Base-by-base conservation (phyloP, 208 protist species). In the Acanthamoeba castellanii region DNA sequence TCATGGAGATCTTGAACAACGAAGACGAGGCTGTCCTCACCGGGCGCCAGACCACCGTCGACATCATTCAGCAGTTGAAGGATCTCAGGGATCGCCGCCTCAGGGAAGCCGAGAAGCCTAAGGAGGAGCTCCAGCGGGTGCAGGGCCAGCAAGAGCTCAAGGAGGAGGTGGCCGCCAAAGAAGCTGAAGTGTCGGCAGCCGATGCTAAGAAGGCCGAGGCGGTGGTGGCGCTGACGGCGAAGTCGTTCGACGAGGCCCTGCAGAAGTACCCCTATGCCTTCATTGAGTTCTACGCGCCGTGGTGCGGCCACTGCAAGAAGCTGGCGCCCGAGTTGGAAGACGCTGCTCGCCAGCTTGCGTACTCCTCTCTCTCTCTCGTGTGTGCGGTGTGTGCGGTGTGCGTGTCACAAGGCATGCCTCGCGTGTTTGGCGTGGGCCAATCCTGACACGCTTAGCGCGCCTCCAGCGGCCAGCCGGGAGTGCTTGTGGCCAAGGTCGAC, bases 261-360 rank as follows among this genome's bases (percentile, higher is more conserved):
- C 18, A 66, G 27, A 11, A 34, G n/a, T 30, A 37, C 37, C 32
- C 47, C 52, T 90, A 55, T 22, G 59, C 95, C 45, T 34, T 95
- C 42, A 88, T 94, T 16, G 89, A 95, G 94, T 95, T 95, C 94
- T 94, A 64, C 52, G 94, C 94, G 6, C 94, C 94, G 55, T 95
- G 94, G 94, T 95, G 94, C 89, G 94, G 94, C n/a, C 88, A 95
- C 89, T 95, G 94, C 94, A 94, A 94, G 87, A 52, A 68, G 42
- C 94, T 95, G 25, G 88, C 47, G 13, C 94, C 94, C 47, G 57
- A 85, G 37, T 95, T 59, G 27, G 87, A 95, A 34, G 76, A n/a
- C 37, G 81, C 84, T 25, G 93, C 93, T 27, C 82, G 32, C 3
- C 50, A 47, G 42, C 55, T 90, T 6, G 27, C 18, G 82, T 59